Evolutionary conservation across 306 rosid genomes (phyloP), one percentile per base, ranked within the genome.

Genomic region (Medicago ruthenica): DNA sequence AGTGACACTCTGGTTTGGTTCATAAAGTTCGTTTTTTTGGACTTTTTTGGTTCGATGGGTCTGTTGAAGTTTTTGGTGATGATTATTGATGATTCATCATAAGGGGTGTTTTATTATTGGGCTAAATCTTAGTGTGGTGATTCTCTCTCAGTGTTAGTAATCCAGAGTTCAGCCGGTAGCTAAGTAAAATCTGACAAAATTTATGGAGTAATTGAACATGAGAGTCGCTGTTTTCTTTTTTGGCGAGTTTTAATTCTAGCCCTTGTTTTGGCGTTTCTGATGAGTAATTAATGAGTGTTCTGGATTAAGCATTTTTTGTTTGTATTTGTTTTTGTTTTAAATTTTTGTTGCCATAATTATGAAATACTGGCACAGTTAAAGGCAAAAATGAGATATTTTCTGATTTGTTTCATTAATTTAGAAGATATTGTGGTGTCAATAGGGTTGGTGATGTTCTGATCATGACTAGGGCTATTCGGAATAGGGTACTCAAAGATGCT

Each of bases 381-480:
- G 68, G 61, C 51, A 72, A 89, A 81, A 76, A 90, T 90, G 97
- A 85, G 40, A 66, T 63, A 67, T 75, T 53, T 37, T 67, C 73
- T 47, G 71, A 70, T 73, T 86, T 47, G 83, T 75, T 84, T 84
- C 81, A 80, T 82, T 73, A 70, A 76, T 87, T 79, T 79, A 22
- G 82, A 78, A 71, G 91, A 79, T 83, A 80, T 84, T 76, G 71
- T 44, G 42, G 70, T 57, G 70, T 81, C 77, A 67, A 83, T 81
- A 40, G 85, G 84, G 73, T 84, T 85, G 76, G 67, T 74, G 75
- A 66, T 82, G 75, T 69, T 82, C 74, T 89, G 91, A 96, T 85
- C 91, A 96, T 96, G 99, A 96, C 98, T 85, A 90, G 91, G 88
- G 93, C 95, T 79, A 88, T 92, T 76, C 87, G 90, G 16, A 89